Base-by-base conservation (phyloP, 768 basidiomycete species). In the Mycena filopes region DNA sequence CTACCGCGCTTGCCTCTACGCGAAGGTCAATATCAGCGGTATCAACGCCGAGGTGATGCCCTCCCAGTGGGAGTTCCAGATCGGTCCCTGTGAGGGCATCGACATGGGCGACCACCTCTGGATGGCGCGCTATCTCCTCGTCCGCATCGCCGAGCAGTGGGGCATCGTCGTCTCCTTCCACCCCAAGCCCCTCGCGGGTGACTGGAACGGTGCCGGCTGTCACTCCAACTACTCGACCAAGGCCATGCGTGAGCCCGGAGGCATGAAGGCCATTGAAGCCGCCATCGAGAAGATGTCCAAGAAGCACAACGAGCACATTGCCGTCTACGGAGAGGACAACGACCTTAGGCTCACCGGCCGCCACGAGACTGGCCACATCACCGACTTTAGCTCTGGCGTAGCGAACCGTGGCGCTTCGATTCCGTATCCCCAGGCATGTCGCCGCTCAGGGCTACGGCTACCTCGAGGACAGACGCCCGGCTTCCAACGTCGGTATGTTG, bases 11-110 rank as follows among this genome's bases (percentile, higher is more conserved):
- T 98, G 96, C 78, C 88, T 97, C 57, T 96, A 97, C 77, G 81
- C 96, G 60, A 96, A 96, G 71, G 87, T 99, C 82, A 96, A 95
- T 84, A 99, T 99, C 82, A 95, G 94, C 70, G 98, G 98, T 76
- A 98, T 99, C 83, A 99, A 99, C 78, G 97, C 97, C 65, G 98
- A 99, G 82, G 97, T 99, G 66, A 99, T 99, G 97, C 97, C 98
- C 18, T 90, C 96, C 60, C 98, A 99, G 79, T 99, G 98, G 98
- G 98, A 99, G 83, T 99, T 97, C 92, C 98, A 99, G 81, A 95
- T 99, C 71, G 97, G 98, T 56, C 98, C 98, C 31, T 99, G 97
- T 74, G 92, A 94, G 77, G 98, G 98, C 58, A 98, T 99, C 78
- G 85, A 91, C 64, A 97, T 99, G 95, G 98, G 98, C 71, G 98